Percentiles rank a stretch among this genome's conserved stretches.
These are phyloP conservation scores for Sclerotinia borealis DNA, from an alignment of 2,329 filamentous ascomycete genomes.

Conservation along the genomic window DNA sequence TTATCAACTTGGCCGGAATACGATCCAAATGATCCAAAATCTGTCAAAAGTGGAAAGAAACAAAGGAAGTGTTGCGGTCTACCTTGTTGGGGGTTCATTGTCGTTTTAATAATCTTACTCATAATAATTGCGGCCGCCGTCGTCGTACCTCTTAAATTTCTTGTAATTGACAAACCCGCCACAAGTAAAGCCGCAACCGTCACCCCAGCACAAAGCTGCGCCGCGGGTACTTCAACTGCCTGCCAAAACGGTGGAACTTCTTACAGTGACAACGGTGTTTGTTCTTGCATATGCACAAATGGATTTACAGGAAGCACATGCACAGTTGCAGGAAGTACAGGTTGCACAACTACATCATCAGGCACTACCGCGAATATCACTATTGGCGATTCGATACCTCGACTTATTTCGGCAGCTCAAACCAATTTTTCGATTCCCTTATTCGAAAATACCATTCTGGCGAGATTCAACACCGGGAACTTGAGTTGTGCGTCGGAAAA, in stretches of 20 bases:
- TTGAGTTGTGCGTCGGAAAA: constrained; percentile 83
- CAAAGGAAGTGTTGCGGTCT: constrained; percentile 73
- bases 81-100: constrained; percentile 69
- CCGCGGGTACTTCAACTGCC: constrained; percentile 56
- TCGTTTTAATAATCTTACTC: constrained; percentile 58
- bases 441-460: constrained; percentile 61
- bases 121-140: constrained; percentile 74
- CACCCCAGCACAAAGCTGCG: constrained; percentile 41
- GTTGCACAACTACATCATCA: constrained; percentile 49
- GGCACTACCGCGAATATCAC: constrained; percentile 57
- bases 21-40: constrained; percentile 18
- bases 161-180: constrained; percentile 51
- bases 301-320: constrained; percentile 70
- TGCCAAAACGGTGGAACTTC: constrained; percentile 69
- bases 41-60: constrained; percentile 24
- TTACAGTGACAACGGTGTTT: constrained; percentile 59
- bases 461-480: constrained; percentile 67
- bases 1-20: constrained; percentile 33
- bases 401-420: constrained; percentile 59
- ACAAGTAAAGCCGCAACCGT: constrained; percentile 14
- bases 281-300: constrained; percentile 83
- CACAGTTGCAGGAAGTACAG: constrained; percentile 42
- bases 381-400: constrained; percentile 71
- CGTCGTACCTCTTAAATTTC: constrained; percentile 65
- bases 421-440: constrained; percentile 72